Conservation (phyloP, 257 asterid genomes). For the Echium plantagineum region DNA sequence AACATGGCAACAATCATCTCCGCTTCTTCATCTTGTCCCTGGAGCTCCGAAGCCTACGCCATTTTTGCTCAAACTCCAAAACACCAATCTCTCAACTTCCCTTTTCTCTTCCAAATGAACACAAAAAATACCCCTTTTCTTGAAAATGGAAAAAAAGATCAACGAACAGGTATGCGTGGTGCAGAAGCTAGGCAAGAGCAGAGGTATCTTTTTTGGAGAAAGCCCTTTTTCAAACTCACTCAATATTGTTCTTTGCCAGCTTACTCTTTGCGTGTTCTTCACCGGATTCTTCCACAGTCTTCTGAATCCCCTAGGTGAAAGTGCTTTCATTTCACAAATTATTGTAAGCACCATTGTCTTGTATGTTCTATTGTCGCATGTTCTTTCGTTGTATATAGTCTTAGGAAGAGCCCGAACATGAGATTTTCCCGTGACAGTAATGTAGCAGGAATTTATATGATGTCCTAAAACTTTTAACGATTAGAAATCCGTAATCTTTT, state of each 20-base stretch:
- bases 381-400: no score
- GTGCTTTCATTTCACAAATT: conserved; percentile 9
- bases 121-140: not conserved
- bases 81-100: not conserved
- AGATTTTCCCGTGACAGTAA: no score
- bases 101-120: not conserved
- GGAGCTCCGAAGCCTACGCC: not conserved
- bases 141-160: not conserved
- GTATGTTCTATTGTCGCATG: not conserved
- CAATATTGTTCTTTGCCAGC: conserved; percentile 3
- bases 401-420: no score
- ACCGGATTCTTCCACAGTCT: not conserved
- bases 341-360: conserved; percentile 5
- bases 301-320: conserved; percentile 11
- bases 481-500: no score
- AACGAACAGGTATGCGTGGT: not conserved
- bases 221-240: not conserved
- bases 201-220: conserved; percentile 3
- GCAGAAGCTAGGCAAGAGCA: not conserved
- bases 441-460: no score
- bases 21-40: not conserved
- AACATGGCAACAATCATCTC: not conserved
- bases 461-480: no score
- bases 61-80: not conserved
- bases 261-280: not conserved